Percentiles rank a stretch among this genome's conserved stretches.
These are phyloP conservation scores for Mrakia blollopis DNA, from an alignment of 768 basidiomycete genomes.

Conservation along the genomic window DNA sequence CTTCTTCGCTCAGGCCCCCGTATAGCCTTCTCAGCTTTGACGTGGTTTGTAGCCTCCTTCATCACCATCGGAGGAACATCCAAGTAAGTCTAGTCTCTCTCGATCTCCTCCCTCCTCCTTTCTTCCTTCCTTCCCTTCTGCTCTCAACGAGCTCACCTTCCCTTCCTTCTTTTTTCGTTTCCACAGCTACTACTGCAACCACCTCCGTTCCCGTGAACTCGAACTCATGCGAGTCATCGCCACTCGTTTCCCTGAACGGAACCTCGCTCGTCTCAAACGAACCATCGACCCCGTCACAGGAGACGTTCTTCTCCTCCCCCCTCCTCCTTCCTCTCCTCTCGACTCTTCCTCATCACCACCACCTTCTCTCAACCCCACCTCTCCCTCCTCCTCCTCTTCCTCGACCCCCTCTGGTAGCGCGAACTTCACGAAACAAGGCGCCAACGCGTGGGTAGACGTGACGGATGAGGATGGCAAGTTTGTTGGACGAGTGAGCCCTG, in stretches of 20 bases:
- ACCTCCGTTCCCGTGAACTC: constrained; percentile 4
- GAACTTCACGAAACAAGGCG: background rate
- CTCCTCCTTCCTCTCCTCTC: background rate
- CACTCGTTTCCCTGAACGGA: constrained; percentile 21
- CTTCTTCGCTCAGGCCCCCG: background rate
- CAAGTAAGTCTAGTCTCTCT: constrained; percentile 9
- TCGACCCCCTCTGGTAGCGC: background rate
- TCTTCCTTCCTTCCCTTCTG: too few species aligned
- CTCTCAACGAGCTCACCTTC: background rate
- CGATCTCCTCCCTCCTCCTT: background rate
- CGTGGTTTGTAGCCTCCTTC: constrained; percentile 21
- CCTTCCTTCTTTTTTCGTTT: background rate
- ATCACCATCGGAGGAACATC: constrained; percentile 20
- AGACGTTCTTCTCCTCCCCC: background rate
- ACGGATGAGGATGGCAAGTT: constrained; percentile 24
- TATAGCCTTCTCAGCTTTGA: background rate
- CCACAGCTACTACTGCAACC: constrained; percentile 17
- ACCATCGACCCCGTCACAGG: constrained; percentile 16
- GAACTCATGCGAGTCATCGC: constrained; percentile 21
- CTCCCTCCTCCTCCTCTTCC: background rate
- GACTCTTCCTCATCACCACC: background rate
- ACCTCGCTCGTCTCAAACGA: constrained; percentile 4
- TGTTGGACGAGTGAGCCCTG: background rate
- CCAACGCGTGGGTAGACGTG: constrained; percentile 3
- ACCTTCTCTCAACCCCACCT: background rate